Evolutionary conservation across 2,329 filamentous ascomycete species (phyloP), one percentile per base, ranked within the genome.

Genomic region (Ceratocystis destructans): DNA sequence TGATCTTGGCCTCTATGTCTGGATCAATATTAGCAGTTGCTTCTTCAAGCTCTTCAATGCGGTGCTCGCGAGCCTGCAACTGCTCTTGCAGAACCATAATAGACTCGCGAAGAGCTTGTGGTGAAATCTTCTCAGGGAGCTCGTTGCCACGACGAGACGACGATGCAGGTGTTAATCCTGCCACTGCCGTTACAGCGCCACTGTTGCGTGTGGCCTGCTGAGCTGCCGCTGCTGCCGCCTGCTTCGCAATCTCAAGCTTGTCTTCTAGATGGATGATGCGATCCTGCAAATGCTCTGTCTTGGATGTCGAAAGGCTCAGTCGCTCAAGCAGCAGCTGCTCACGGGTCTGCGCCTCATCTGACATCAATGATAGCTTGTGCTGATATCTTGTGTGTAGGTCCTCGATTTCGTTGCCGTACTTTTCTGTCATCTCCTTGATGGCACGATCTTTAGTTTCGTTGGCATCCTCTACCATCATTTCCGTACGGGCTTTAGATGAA

Each of bases 1-100:
- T 87, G 71, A 97, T 85, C 78, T 94, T 96, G 63, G 79, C 81
- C 1, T 88, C 83, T 0, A 90, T 87, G 50, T 96, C 88, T 7
- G 86, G 87, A 71, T 96, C 90, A 2, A 87, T 76, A 68, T 83
- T 82, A 20, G 83, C 77, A 6, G 91, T 79, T 64, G 86, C 81
- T 64, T 86, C 82, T 75, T 96, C 90, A 12, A 97, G 86, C 69
- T 87, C 84, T 74, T 99, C 94, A 70, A 97, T 96, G 48, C 85
- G 87, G 68, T 87, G 83, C 77, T 99, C 94, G 64, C 94, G 91
- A 71, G 94, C 90, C 75, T 97, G 94, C 5, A 99, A 82, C 75
- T 99, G 94, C 75, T 97, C 93, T 76, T 99, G 94, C 31, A 99
- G 80, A 20, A 96, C 94, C 76, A 96, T 86, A 73, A 99, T 96